Evolutionary conservation across 306 rosid species (phyloP), one percentile per base, ranked within the genome.

Genomic region (Prunus mira): DNA sequence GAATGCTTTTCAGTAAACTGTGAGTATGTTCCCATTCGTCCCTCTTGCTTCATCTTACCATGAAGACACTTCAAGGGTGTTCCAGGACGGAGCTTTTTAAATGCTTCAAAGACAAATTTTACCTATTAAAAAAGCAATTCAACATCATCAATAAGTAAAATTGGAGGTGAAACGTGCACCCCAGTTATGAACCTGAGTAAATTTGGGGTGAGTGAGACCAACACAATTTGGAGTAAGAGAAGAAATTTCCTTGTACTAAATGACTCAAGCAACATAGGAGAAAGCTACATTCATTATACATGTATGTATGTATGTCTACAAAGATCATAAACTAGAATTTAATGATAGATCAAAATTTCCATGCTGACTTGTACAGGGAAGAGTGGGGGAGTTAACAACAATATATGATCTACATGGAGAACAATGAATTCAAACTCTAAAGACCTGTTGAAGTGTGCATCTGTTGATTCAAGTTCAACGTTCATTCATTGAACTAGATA

Each of bases 41-140:
- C 88, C 63, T 85, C 94, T 83, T 87, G 97, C 74, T 89, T 88
- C 98, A 92, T 88, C 89, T 87, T 89, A 84, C 97, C 98, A 83
- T 92, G 93, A 64, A 95, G 93, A 79, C 96, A 92, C 78, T 84
- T 92, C 86, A 92, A 82, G 15, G 97, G 96, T 78, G 89, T 87
- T 84, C 97, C 97, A 73, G 98, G 97, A 57, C 86, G 91, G 67
- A 95, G 93, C 86, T 92, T 95, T 81, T 90, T 92, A 81, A 92
- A 95, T 72, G 97, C 90, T 80, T 95, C 97, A 79, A 72, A 95
- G 38, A 85, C 95, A 56, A 90, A 94, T 52, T 83, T 89, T 74
- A 92, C 97, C 98, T 94, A 79, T 75, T 10, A 77, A 75, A 69
- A 72, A 75, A 87, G 92, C 97, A 92, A 76, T 74, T 9, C 76